Evolutionary conservation across 2,329 filamentous ascomycete species (phyloP).

Genomic region (Pseudogymnoascus destructans): DNA sequence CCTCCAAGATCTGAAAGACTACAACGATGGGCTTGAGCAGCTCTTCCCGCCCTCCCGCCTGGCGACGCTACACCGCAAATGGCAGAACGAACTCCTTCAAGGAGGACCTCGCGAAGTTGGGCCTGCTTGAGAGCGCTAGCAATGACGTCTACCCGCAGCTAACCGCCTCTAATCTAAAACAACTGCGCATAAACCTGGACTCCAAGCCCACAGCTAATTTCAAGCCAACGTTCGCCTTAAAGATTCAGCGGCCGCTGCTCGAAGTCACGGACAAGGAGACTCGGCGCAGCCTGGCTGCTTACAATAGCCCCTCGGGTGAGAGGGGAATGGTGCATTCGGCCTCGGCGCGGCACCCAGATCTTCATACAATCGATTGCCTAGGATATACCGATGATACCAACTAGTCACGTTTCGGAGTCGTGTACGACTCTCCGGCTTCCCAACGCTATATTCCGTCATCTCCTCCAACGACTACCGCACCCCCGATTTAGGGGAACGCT

Average conservation of each 20-base stretch:
- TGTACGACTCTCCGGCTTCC: conserved; percentile 29
- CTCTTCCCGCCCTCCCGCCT: conserved; percentile 33
- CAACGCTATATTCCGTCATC: conserved; percentile 31
- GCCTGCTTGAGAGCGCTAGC: conserved; percentile 31
- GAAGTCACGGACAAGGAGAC: conserved; percentile 16
- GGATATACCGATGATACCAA: conserved; percentile 34
- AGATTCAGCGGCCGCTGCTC: conserved; percentile 28
- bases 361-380: conserved; percentile 35
- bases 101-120: conserved; percentile 31
- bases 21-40: conserved; percentile 36
- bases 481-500: conserved; percentile 33
- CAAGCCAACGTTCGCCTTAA: conserved; percentile 32
- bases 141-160: conserved; percentile 32
- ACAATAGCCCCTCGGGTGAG: conserved; percentile 25
- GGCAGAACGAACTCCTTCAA: conserved; percentile 35
- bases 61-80: conserved; percentile 32
- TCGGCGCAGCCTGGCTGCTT: conserved; percentile 25
- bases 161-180: conserved; percentile 32
- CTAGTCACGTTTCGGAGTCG: conserved; percentile 31
- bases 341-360: conserved; percentile 33
- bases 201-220: conserved; percentile 30
- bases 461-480: conserved; percentile 30
- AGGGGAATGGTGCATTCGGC: conserved; percentile 33
- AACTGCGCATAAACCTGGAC: conserved; percentile 36
- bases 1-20: conserved; percentile 33